phyloP scores from a whole-genome alignment of 331 rosid species.

The Acacia concinna region DNA sequence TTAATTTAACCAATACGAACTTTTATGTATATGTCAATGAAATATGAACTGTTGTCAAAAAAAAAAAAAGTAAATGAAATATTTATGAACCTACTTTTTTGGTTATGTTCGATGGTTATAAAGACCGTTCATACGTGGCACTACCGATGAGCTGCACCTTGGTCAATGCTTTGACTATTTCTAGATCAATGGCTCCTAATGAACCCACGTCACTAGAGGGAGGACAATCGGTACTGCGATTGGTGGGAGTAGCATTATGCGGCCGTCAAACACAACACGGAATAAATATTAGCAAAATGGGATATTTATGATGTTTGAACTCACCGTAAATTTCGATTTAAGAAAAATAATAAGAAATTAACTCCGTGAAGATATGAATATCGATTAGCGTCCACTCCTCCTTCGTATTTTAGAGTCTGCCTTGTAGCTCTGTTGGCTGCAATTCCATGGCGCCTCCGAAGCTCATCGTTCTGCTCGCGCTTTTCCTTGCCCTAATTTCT shows the following conservation, averaged over 20 bases:
- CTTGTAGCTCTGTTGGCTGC: constrained; percentile 53
- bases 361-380: not conserved
- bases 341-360: no score
- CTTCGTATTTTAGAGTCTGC: no score
- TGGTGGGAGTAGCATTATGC: not conserved
- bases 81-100: not conserved
- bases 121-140: not conserved
- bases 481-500: constrained; percentile 56
- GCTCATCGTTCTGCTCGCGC: constrained; percentile 45
- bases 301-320: not conserved
- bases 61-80: not conserved
- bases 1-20: not conserved
- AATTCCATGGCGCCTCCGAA: constrained; percentile 75
- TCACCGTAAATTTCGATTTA: not conserved
- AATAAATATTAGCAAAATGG: not conserved
- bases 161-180: not conserved
- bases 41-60: no score
- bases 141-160: not conserved
- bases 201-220: not conserved
- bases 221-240: not conserved
- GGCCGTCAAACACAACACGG: not conserved
- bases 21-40: not conserved
- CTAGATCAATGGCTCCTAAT: not conserved
- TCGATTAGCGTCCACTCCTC: not conserved
- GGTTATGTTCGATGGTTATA: not conserved